Evolutionary conservation across 2,329 filamentous ascomycete species (phyloP), one percentile per base, ranked within the genome.

Genomic region (Penicillium hordei): DNA sequence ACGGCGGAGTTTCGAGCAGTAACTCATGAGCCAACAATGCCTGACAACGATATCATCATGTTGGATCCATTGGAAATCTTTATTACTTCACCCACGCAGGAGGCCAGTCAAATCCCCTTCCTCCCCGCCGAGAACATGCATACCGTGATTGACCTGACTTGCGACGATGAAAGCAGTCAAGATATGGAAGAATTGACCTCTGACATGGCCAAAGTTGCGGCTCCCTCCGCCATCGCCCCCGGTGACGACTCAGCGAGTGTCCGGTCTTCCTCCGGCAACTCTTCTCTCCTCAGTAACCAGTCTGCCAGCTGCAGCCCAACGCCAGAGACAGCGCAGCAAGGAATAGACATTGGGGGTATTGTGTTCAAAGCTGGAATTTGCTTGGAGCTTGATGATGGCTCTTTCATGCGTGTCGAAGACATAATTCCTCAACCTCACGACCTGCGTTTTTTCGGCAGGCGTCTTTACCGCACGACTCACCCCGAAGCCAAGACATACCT

Each of bases 321-420:
- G 9, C 39, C 58, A 0, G 59, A 73, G 17, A 54, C 55, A 7
- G 5, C 3, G 2, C 36, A 46, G 23, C n/a, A 19, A 17, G 12
- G 21, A 29, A 15, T 36, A 2, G 65, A 57, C 17, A 31, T 65
- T 1, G 53, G 66, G 2, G 66, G 65, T 0, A 67, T 69, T 17
- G 44, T 65, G 0, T 73, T 72, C 52, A 64, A 57, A 13, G 25
- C 56, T 2, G 71, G 70, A 0, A 70, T 72, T 50, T 72, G 70
- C 0, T 65, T 80, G 1, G 73, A 80, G 54, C 64, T 80, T 1
- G 40, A 61, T 0, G 70, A 78, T 45, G 69, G 67, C 0, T 67
- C 72, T 0, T 82, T 80, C 46, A 58, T 82, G 1, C 71, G 70
- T 0, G 76, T 83, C 4, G 60, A 62, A 10, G 52, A 67, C 2